A percentile compares a stretch with the other conserved stretches of the same genome.
phyloP scores from a whole-genome alignment of 75 land plant genomes.

The Selaginella tamariscina region DNA sequence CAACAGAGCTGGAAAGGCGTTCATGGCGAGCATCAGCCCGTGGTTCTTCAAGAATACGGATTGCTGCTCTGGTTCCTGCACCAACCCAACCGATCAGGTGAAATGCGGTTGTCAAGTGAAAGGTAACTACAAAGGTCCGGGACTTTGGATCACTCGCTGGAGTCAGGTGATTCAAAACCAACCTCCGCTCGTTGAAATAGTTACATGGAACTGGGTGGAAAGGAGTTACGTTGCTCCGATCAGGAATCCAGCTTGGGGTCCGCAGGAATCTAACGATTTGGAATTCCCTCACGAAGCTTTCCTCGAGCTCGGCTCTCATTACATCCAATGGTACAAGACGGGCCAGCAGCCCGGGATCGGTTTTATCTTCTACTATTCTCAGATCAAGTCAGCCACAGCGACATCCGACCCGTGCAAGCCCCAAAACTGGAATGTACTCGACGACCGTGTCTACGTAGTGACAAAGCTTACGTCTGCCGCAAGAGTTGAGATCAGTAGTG shows the following conservation, averaged over 20 bases:
- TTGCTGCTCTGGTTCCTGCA: constrained; percentile 6
- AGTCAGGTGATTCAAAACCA: constrained; percentile 12
- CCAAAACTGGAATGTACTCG: not conserved
- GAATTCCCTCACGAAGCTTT: constrained; percentile 17
- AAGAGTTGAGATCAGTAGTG: constrained; percentile 3
- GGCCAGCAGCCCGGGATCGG: constrained; percentile 9
- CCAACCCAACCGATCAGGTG: not conserved
- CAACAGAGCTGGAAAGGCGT: constrained; percentile 14
- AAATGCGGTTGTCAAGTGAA: constrained; percentile 8
- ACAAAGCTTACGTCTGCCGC: constrained; percentile 12
- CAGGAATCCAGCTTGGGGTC: not conserved
- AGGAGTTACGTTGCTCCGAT: constrained; percentile 14
- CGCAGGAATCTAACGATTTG: not conserved
- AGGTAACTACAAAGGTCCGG: constrained; percentile 22
- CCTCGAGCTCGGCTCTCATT: constrained; percentile 20
- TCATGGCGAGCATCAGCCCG: constrained; percentile 28
- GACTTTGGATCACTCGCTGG: constrained; percentile 22
- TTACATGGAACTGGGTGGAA: constrained; percentile 29
- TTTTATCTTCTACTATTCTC: not conserved
- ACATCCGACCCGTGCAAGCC: constrained; percentile 5
- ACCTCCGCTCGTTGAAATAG: constrained; percentile 17
- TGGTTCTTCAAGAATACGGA: constrained; percentile 22
- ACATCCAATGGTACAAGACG: constrained; percentile 22
- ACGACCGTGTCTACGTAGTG: constrained; percentile 8
- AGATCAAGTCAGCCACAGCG: constrained; percentile 3